phyloP scores from a whole-genome alignment of 1,284 basidiomycete genomes.

The Kalmanozyma brasiliensis region DNA sequence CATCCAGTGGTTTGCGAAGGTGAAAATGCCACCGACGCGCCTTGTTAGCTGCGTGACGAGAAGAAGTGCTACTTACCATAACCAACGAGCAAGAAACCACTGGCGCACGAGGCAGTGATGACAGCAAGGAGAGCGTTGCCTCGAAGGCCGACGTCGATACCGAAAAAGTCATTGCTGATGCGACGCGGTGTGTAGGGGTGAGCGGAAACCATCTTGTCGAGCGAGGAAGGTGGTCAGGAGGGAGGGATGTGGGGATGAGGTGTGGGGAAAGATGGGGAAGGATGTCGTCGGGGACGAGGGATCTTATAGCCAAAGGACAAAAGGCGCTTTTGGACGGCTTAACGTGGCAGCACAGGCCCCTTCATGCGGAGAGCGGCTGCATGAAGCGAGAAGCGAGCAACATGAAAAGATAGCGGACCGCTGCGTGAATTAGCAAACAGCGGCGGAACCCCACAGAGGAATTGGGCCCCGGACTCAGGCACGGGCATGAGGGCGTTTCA shows the following conservation, averaged over 20 bases:
- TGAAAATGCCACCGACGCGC: too few relatives aligned
- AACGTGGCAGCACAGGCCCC: background rate
- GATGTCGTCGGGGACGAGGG: background rate
- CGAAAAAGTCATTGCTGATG: conserved; percentile 33
- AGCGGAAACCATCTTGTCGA: conserved; percentile 11
- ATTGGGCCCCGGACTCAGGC: background rate
- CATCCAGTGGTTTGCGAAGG: too few relatives aligned
- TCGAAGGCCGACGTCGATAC: conserved; percentile 39
- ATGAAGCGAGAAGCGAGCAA: background rate
- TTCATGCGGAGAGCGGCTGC: background rate
- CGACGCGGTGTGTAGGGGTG: conserved; percentile 27
- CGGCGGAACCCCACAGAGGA: background rate
- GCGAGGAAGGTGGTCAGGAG: background rate
- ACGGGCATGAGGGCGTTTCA: too few relatives aligned
- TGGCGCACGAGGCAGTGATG: conserved; percentile 41
- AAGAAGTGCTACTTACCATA: conserved; percentile 12
- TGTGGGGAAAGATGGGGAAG: background rate
- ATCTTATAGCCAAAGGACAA: conserved; percentile 16
- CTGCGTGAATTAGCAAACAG: background rate
- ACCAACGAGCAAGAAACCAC: conserved; percentile 35
- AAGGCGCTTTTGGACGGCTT: too few relatives aligned
- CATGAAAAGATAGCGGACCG: background rate
- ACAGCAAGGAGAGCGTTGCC: conserved; percentile 36
- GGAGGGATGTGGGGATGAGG: background rate
- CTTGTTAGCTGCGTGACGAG: background rate